Evolutionary conservation across 345 rosid genomes (phyloP).

Genomic region (Fremontodendron californicum): DNA sequence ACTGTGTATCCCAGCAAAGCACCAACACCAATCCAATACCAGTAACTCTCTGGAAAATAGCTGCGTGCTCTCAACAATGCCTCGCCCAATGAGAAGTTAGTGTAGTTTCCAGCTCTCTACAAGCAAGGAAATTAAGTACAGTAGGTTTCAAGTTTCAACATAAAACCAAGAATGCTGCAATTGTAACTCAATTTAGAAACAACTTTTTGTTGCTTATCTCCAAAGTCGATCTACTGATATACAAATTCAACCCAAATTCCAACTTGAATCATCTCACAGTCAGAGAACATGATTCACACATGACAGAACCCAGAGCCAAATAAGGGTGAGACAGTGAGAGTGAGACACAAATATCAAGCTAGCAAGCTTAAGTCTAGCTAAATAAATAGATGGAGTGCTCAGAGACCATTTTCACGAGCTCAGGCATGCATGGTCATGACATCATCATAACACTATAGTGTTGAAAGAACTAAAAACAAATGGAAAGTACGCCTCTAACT

Average conservation of each 20-base stretch:
- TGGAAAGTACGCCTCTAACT: background rate
- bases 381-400: background rate
- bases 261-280: background rate
- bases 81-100: constrained; percentile 51
- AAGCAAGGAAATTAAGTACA: constrained; percentile 21
- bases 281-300: background rate
- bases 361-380: background rate
- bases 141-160: constrained; percentile 14
- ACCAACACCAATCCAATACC: constrained; percentile 98
- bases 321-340: background rate
- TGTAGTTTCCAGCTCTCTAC: constrained; percentile 55
- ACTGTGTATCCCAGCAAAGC: constrained; percentile 89
- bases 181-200: background rate
- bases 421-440: background rate
- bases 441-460: background rate
- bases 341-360: background rate
- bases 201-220: background rate
- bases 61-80: constrained; percentile 63
- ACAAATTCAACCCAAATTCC: background rate
- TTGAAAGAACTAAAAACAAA: background rate
- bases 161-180: constrained; percentile 10
- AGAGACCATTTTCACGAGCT: background rate
- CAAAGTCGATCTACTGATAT: background rate
- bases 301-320: background rate
- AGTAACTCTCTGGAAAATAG: constrained; percentile 76